A percentile compares a stretch with the other conserved stretches of the same genome.
Evolutionary conservation across 176 grass and related monocot species (phyloP).

Genomic region (Bolboschoenus planiculmis): DNA sequence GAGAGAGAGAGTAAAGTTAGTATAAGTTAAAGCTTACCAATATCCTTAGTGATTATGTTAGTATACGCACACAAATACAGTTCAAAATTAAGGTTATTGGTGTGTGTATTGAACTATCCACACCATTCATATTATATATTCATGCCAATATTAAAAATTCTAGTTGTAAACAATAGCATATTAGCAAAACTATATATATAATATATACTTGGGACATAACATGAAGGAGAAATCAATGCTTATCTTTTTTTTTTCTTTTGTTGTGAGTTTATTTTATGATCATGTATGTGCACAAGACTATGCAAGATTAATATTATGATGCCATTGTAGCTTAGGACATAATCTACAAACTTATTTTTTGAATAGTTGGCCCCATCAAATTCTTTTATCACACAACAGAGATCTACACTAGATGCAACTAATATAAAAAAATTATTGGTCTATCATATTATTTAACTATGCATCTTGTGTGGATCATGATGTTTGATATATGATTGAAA

Average conservation of each 20-base stretch:
- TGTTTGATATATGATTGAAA: background rate
- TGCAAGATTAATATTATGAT: background rate
- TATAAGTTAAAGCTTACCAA: too few relatives aligned
- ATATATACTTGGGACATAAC: background rate
- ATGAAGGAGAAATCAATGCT: background rate
- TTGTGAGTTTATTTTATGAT: too few relatives aligned
- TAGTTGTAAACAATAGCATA: too few relatives aligned
- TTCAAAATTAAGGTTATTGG: too few relatives aligned
- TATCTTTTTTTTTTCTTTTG: background rate
- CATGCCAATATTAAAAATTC: too few relatives aligned
- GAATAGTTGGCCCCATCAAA: background rate
- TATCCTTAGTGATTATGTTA: too few relatives aligned
- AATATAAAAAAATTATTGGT: background rate
- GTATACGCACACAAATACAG: too few relatives aligned
- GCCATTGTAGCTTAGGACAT: background rate
- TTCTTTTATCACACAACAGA: background rate
- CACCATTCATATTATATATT: too few relatives aligned
- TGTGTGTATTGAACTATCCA: too few relatives aligned
- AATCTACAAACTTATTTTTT: background rate
- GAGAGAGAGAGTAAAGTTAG: too few relatives aligned
- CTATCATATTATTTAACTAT: background rate
- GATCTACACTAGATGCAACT: background rate
- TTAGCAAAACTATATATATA: too few relatives aligned
- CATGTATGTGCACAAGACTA: background rate
- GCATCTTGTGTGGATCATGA: background rate